These are phyloP conservation scores for Aspergillus neotritici DNA, from an alignment of 2,329 filamentous ascomycete genomes.

Conservation along the genomic window DNA sequence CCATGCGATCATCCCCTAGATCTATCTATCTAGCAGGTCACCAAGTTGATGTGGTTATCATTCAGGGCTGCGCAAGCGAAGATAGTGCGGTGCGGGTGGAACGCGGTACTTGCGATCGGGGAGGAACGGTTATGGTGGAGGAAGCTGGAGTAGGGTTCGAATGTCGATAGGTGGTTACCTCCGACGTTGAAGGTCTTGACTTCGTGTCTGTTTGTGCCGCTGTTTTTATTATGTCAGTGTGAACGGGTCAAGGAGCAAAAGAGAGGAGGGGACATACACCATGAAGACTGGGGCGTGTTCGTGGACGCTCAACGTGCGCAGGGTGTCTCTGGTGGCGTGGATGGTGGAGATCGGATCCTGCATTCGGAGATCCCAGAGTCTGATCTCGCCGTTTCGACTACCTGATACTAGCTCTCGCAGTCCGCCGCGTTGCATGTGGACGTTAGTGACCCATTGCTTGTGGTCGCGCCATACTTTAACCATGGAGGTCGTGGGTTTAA, in stretches of 20 bases:
- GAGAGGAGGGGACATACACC: constrained; percentile 58
- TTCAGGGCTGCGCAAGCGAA: constrained; percentile 80
- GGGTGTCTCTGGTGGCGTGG: constrained; percentile 66
- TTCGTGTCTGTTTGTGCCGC: constrained; percentile 78
- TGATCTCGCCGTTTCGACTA: constrained; percentile 87
- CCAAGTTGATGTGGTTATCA: constrained; percentile 86
- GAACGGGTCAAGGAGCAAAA: background rate
- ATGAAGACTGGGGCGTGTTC: constrained; percentile 96
- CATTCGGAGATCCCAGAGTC: constrained; percentile 92
- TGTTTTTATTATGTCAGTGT: constrained; percentile 35
- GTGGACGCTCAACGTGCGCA: constrained; percentile 84
- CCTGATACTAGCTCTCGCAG: constrained; percentile 86
- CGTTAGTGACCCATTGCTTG: constrained; percentile 89
- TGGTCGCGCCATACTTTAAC: constrained; percentile 96
- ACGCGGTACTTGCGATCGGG: constrained; percentile 82
- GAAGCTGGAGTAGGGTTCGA: constrained; percentile 88
- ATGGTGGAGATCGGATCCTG: constrained; percentile 69
- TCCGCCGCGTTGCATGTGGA: constrained; percentile 94
- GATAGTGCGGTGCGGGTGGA: constrained; percentile 91
- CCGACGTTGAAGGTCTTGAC: constrained; percentile 92
- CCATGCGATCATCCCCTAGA: too few species aligned
- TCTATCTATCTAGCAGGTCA: constrained; percentile 52
- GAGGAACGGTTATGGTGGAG: constrained; percentile 71
- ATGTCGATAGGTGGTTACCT: constrained; percentile 68
- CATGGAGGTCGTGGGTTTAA: constrained; percentile 82